Evolutionary conservation across 441 rosid species (phyloP), one percentile per base, ranked within the genome.

Genomic region (Metrosideros polymorpha): DNA sequence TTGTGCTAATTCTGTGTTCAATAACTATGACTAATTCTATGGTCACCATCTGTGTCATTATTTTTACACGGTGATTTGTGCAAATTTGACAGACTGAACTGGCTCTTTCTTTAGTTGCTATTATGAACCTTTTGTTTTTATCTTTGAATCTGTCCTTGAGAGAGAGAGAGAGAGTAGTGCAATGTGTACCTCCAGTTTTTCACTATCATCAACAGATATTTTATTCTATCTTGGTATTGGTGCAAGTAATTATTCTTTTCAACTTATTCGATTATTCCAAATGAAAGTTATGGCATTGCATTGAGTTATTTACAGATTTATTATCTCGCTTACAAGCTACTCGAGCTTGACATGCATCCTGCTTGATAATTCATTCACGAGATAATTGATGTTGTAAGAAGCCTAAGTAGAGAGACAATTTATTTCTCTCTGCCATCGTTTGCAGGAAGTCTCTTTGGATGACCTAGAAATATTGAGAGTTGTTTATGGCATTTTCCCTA

Each of bases 401-500:
- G 47, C 49, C 84, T n/a, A 51, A 52, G 45, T 49, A 50, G 27
- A 83, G 43, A 6, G 55, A 30, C 49, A 51, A 55, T 22, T 42
- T 45, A 75, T 75, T 42, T 29, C 49, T 75, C 29, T 42, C 82
- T 75, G 49, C 10, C 45, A 87, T 39, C 84, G 49, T 88, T 86
- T 84, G 84, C 88, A 97, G 99, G 98, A 93, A 89, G 94, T 96
- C 75, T 89, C 94, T 84, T 92, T 96, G 82, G 97, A 95, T 27
- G 90, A 92, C 88, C 88, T 96, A 90, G 92, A 97, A 93, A 94
- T 97, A 88, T 89, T 89, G 79, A 91, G 99, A 94, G 99, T 96
- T 82, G 89, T 95, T 86, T 97, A 96, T 84, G 99, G 99, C 83
- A 95, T 96, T 86, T 97, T 97, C 88, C 99, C 99, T 86, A 97